Evolutionary conservation across 208 protist genomes (phyloP), one percentile per base, ranked within the genome.

Genomic region (Acanthamoeba quina): DNA sequence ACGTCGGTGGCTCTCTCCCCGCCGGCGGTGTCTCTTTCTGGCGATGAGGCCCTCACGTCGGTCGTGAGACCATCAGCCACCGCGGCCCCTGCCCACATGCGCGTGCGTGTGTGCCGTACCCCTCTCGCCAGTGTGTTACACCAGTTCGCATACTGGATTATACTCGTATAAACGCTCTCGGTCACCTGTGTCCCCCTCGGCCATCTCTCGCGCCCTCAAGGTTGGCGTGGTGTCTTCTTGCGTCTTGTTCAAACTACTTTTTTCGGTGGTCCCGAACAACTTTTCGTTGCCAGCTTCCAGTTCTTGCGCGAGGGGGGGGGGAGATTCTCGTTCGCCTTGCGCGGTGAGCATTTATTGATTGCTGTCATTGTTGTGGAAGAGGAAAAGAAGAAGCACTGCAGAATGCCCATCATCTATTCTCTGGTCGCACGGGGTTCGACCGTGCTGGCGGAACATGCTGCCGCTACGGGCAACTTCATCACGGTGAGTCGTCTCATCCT

Each of bases 351-450:
- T 52, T 44, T 44, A 15, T 82, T 82, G 24, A 37, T 37, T 37
- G 34, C 34, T 37, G 34, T n/a, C 41, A 5, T 62, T 58, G 2
- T 34, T 44, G 11, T n/a, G 47, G 29, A 86, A 24, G 49, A 86
- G 49, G 24, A 60, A 62, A 21, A 88, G 54, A 24, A 88, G 58
- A 34, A 64, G 78, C 26, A 31, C 3, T 4, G 1, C 1, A 94
- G n/a, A 49, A 97, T 97, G 96, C 96, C 96, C 13, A 85, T 97
- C 60, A 97, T 98, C 9, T 98, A 98, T 56, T 44, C 88, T 64
- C 93, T 98, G 19, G 89, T 98, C 0, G 94, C 97, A 11, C 90
- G 97, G 56, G 97, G 95, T 31, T 89, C 95, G 1, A 62, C 89
- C 29, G 92, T 98, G 31, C 60, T 97, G 24, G 96, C 95, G 2